Conservation (phyloP, 148 eudicot species). For the Heliamphora exappendiculata region DNA sequence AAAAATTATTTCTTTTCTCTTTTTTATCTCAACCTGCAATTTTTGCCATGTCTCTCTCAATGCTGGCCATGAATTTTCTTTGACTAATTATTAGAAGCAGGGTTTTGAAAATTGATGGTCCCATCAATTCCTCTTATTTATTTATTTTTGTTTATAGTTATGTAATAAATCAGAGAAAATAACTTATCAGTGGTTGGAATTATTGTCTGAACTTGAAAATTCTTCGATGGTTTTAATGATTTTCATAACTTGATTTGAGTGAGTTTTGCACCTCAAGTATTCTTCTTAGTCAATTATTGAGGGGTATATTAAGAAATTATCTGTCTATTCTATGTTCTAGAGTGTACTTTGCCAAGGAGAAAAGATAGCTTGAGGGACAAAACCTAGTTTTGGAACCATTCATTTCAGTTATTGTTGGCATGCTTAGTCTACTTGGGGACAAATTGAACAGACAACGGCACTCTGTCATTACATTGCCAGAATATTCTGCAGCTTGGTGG, state of each 20-base stretch:
- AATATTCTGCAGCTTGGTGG: background rate
- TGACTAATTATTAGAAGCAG: background rate
- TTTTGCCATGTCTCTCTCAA: background rate
- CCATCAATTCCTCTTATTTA: background rate
- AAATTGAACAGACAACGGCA: background rate
- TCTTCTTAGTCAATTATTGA: background rate
- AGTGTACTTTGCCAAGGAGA: background rate
- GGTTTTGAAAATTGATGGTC: background rate
- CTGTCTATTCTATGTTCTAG: background rate
- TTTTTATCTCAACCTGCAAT: background rate
- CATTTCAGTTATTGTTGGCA: conserved; percentile 3
- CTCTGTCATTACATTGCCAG: background rate
- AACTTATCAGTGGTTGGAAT: background rate
- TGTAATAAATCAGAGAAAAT: background rate
- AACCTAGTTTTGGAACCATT: conserved; percentile 9
- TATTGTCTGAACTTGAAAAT: background rate
- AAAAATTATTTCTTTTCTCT: background rate
- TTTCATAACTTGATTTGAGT: background rate
- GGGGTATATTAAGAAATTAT: background rate
- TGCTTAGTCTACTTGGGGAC: background rate
- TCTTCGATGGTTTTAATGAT: background rate
- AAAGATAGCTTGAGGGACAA: background rate
- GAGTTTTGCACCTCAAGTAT: background rate
- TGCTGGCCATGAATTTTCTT: background rate
- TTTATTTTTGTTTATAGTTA: background rate